A percentile compares a stretch with the other conserved stretches of the same genome.
Conservation (phyloP, 352 stramenopile species). For the Globisporangium acanthophoron region DNA sequence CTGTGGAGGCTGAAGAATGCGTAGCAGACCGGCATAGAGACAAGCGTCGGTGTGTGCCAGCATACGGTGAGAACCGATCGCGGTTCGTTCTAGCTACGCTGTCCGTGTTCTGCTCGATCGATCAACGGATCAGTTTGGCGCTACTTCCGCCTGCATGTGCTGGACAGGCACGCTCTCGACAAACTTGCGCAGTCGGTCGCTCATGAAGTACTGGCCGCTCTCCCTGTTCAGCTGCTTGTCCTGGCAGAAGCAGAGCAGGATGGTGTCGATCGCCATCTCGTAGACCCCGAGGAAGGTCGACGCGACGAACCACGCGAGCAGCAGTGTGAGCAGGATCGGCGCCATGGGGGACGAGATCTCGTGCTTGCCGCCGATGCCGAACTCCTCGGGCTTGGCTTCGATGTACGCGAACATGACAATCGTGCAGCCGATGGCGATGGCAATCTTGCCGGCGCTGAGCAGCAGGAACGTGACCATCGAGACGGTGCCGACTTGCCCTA, state of each 20-base stretch:
- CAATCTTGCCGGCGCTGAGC: slow-evolving; percentile 91
- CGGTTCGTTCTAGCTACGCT: too few species aligned
- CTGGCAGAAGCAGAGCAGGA: slow-evolving; percentile 95
- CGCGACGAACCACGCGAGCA: slow-evolving; percentile 91
- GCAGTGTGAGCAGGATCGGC: slow-evolving; percentile 86
- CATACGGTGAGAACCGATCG: too few species aligned
- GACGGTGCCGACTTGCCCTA: slow-evolving; percentile 85
- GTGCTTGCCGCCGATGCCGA: slow-evolving; percentile 38
- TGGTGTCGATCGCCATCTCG: slow-evolving; percentile 93
- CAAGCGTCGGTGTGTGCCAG: not conserved
- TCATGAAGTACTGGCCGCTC: slow-evolving; percentile 74
- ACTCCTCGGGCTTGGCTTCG: slow-evolving; percentile 45
- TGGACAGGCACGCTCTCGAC: slow-evolving; percentile 51
- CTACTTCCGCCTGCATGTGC: not conserved
- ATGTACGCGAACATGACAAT: slow-evolving; percentile 59
- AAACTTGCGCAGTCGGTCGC: slow-evolving; percentile 61
- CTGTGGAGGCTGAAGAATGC: not conserved
- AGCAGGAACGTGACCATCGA: slow-evolving; percentile 89
- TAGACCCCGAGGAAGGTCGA: slow-evolving; percentile 94
- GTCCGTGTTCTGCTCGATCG: not conserved
- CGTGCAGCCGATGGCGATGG: slow-evolving; percentile 50
- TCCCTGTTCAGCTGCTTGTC: slow-evolving; percentile 81
- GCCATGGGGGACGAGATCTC: slow-evolving; percentile 79
- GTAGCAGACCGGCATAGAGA: not conserved
- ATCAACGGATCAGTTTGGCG: not conserved